phyloP scores from a whole-genome alignment of 257 asterid species.

The Plectranthus barbatus region DNA sequence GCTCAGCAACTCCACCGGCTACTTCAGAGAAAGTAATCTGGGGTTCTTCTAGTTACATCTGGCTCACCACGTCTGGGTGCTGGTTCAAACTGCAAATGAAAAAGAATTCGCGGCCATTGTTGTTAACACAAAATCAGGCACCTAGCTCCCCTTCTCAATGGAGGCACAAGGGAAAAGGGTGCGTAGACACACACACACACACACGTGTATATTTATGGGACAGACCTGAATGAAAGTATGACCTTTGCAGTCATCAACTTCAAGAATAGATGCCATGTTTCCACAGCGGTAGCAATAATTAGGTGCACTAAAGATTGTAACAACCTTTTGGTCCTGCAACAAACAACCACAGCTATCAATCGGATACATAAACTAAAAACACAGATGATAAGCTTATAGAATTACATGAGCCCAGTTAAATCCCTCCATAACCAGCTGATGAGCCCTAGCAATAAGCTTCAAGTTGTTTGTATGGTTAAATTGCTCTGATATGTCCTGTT shows the following conservation, averaged over 20 bases:
- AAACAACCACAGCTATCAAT: conserved; percentile 12
- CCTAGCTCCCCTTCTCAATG: background rate
- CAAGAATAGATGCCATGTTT: conserved; percentile 79
- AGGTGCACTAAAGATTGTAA: conserved; percentile 77
- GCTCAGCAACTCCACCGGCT: conserved; percentile 17
- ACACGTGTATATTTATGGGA: too few species aligned
- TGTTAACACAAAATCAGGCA: background rate
- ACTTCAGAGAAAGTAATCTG: conserved; percentile 71
- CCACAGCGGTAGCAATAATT: conserved; percentile 87
- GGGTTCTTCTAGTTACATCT: conserved; percentile 82
- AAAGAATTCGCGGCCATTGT: background rate
- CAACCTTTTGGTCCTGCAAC: conserved; percentile 78
- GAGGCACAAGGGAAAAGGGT: background rate
- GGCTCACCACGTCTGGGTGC: conserved; percentile 88
- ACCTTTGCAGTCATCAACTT: conserved; percentile 64
- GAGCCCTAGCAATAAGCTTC: conserved; percentile 81
- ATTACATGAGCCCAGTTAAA: conserved; percentile 80
- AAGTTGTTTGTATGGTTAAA: conserved; percentile 62
- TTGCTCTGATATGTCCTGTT: conserved; percentile 84
- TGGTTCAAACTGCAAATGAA: conserved; percentile 62
- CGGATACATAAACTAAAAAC: background rate
- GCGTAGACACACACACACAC: too few species aligned
- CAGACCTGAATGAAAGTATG: conserved; percentile 72
- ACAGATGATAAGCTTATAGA: background rate
- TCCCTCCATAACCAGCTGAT: conserved; percentile 91